Evolutionary conservation across 2,329 filamentous ascomycete species (phyloP).

Genomic region (Colletotrichum tanaceti): DNA sequence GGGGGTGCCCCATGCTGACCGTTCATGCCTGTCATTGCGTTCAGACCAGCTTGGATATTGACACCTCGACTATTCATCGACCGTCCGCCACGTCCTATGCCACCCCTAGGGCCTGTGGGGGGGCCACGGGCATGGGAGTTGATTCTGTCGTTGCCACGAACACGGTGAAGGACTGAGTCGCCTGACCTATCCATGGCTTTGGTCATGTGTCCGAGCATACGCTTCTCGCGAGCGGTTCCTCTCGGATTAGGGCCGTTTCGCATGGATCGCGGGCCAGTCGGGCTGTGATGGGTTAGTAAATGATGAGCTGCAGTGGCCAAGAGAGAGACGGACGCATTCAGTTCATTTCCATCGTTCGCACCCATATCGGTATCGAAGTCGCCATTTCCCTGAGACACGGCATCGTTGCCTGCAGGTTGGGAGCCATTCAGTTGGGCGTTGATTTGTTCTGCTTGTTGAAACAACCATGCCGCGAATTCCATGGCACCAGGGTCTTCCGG

Average conservation of each 20-base stretch:
- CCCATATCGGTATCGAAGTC: conserved; percentile 81
- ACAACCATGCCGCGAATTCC: conserved; percentile 93
- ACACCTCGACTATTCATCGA: conserved; percentile 63
- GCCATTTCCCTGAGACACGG: conserved; percentile 51
- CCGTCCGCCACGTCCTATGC: conserved; percentile 60
- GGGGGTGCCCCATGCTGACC: conserved; percentile 49
- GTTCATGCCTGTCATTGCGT: conserved; percentile 53
- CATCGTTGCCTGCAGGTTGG: conserved; percentile 48
- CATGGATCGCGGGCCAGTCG: conserved; percentile 96
- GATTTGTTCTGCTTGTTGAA: conserved; percentile 80
- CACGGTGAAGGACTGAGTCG: conserved; percentile 83
- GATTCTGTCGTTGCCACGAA: conserved; percentile 82
- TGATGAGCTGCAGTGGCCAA: conserved; percentile 22
- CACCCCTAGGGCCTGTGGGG: conserved; percentile 76
- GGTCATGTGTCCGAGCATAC: conserved; percentile 86
- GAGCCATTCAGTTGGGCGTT: conserved; percentile 71
- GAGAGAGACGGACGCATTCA: conserved; percentile 67
- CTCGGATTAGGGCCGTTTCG: conserved; percentile 73
- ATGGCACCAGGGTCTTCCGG: conserved; percentile 85
- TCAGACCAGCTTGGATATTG: conserved; percentile 63
- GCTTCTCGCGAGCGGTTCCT: conserved; percentile 75
- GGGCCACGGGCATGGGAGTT: conserved; percentile 79
- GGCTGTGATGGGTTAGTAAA: conserved; percentile 70
- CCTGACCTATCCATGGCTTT: conserved; percentile 82
- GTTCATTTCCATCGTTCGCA: conserved; percentile 61